Percentiles rank a stretch among this genome's conserved stretches.
phyloP scores from a whole-genome alignment of 169 alveolate genomes.

The Theileria annulata region DNA sequence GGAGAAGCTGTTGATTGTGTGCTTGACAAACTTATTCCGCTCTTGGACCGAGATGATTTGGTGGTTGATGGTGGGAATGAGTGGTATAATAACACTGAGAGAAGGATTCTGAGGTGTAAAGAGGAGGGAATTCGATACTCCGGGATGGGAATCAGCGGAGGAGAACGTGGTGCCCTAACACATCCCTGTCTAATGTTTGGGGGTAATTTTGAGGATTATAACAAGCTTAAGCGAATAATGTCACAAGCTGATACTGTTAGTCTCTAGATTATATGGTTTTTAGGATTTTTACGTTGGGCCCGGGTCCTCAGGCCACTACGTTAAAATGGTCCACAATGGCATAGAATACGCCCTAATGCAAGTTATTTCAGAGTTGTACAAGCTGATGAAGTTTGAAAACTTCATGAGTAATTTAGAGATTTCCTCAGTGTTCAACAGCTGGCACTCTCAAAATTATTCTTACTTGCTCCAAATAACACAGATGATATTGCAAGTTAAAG shows the following conservation, averaged over 20 bases:
- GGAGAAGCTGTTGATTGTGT: constrained; percentile 61
- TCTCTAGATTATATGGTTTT: neutral
- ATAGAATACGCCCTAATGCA: constrained; percentile 86
- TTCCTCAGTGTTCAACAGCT: constrained; percentile 28
- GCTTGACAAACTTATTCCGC: constrained; percentile 30
- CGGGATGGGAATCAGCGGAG: constrained; percentile 87
- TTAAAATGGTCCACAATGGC: constrained; percentile 87
- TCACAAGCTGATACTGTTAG: constrained; percentile 44
- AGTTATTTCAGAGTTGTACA: constrained; percentile 71
- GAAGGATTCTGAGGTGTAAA: constrained; percentile 62
- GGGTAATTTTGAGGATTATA: constrained; percentile 76
- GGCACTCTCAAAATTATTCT: constrained; percentile 55
- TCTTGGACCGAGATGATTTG: constrained; percentile 72
- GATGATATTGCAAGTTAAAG: constrained; percentile 71
- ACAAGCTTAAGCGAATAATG: constrained; percentile 43
- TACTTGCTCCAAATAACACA: constrained; percentile 78
- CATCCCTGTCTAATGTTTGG: constrained; percentile 86
- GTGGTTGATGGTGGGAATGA: constrained; percentile 86
- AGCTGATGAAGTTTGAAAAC: constrained; percentile 24
- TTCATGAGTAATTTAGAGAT: constrained; percentile 18
- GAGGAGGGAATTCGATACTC: constrained; percentile 65
- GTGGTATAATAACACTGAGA: constrained; percentile 80
- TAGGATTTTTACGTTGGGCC: constrained; percentile 75
- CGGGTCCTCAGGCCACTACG: constrained; percentile 83
- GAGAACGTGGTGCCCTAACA: constrained; percentile 81